Percentiles rank a stretch among this genome's conserved stretches.
These are phyloP conservation scores for Blastobotrys niveus DNA, from an alignment of 1,139 yeast genomes.

Conservation along the genomic window DNA sequence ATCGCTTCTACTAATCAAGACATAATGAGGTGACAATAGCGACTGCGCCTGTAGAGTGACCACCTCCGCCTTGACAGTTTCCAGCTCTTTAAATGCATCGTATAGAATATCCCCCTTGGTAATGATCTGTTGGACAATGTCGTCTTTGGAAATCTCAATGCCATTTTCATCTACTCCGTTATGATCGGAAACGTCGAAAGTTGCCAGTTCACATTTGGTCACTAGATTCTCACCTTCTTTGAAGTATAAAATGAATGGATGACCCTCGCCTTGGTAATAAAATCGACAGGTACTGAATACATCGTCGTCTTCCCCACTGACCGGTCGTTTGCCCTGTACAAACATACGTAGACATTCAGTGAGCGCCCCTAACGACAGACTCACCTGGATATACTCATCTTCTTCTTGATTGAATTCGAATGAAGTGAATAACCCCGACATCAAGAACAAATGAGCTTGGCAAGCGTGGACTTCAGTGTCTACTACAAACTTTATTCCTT, in stretches of 20 bases:
- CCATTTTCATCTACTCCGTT: constrained; percentile 22
- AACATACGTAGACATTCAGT: constrained; percentile 30
- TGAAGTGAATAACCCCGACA: constrained; percentile 23
- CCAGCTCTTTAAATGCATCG: constrained; percentile 61
- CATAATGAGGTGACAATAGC: constrained; percentile 27
- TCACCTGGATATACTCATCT: constrained; percentile 17
- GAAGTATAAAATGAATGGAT: constrained; percentile 63
- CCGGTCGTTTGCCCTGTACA: constrained; percentile 11
- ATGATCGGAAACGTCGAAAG: constrained; percentile 34
- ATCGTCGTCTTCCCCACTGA: constrained; percentile 3
- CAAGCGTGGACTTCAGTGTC: constrained; percentile 26
- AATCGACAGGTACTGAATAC: constrained; percentile 27
- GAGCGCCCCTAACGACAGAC: constrained; percentile 26
- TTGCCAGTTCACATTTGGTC: constrained; percentile 66
- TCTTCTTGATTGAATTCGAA: constrained; percentile 22
- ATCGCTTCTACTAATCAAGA: constrained; percentile 58
- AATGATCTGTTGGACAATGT: constrained; percentile 58
- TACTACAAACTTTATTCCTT: constrained; percentile 29
- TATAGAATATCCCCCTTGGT: constrained; percentile 59
- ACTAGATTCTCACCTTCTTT: constrained; percentile 58
- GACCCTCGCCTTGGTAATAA: constrained; percentile 51
- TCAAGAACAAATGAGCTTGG: constrained; percentile 28
- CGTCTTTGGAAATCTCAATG: constrained; percentile 40
- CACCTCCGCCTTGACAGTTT: constrained; percentile 56
- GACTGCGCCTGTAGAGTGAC: constrained; percentile 46